These are phyloP conservation scores for Candida maris DNA, from an alignment of 805 yeast genomes.

Conservation along the genomic window DNA sequence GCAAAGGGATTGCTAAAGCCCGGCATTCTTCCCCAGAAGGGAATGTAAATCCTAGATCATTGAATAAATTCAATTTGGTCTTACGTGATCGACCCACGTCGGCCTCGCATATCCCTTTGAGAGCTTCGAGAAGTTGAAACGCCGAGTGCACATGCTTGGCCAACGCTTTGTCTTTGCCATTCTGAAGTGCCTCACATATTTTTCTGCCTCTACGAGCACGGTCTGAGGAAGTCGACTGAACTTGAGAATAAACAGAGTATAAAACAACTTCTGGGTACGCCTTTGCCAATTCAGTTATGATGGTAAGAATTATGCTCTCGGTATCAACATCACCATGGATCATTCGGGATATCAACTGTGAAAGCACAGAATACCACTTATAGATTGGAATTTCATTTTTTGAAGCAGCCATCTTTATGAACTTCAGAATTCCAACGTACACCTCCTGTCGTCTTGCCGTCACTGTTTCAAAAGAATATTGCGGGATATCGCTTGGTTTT, in stretches of 20 bases:
- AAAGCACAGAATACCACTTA: constrained; percentile 78
- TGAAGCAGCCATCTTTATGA: constrained; percentile 40
- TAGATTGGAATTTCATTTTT: constrained; percentile 44
- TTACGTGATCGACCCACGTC: constrained; percentile 35
- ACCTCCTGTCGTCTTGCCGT: constrained; percentile 32
- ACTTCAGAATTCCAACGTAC: constrained; percentile 45
- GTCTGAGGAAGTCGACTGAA: constrained; percentile 50
- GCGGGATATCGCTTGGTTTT: constrained; percentile 26
- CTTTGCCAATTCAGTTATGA: constrained; percentile 53
- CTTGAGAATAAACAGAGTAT: constrained; percentile 78
- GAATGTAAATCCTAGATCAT: constrained; percentile 39
- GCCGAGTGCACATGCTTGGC: constrained; percentile 26
- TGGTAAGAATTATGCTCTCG: constrained; percentile 49
- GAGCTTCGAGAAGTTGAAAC: constrained; percentile 37
- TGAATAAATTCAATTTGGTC: constrained; percentile 34
- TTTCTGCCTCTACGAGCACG: constrained; percentile 45
- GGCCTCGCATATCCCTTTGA: constrained; percentile 41
- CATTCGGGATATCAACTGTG: constrained; percentile 81
- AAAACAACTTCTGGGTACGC: constrained; percentile 78
- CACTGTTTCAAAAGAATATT: constrained; percentile 25
- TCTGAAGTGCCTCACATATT: constrained; percentile 36
- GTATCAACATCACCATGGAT: constrained; percentile 59
- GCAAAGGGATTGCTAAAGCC: constrained; percentile 68
- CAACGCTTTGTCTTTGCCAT: constrained; percentile 12
- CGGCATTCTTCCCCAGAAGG: constrained; percentile 27